phyloP scores from a whole-genome alignment of 2,329 filamentous ascomycete species.

The Tolypocladium album region DNA sequence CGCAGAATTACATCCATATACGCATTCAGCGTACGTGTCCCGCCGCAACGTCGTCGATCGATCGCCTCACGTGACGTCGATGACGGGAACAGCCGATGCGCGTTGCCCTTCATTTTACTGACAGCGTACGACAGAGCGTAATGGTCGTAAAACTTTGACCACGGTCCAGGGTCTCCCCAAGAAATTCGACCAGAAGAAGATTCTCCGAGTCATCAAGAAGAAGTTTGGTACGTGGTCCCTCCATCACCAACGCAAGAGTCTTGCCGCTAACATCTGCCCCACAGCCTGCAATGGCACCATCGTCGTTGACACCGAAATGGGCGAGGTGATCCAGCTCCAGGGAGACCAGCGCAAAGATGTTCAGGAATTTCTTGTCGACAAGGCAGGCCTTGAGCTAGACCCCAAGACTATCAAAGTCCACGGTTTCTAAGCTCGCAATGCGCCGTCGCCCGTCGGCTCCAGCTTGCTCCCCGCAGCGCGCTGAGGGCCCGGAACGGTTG shows the following conservation, averaged over 20 bases:
- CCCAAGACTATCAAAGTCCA: conserved; percentile 91
- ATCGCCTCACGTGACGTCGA: conserved; percentile 5
- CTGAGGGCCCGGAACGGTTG: conserved; percentile 20
- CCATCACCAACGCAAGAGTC: neutral
- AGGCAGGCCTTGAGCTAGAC: conserved; percentile 88
- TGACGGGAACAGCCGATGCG: neutral
- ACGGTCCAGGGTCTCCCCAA: conserved; percentile 97
- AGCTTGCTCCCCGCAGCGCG: conserved; percentile 15
- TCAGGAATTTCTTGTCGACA: conserved; percentile 92
- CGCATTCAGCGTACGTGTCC: conserved; percentile 85
- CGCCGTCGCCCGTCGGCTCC: conserved; percentile 25
- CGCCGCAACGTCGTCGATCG: conserved; percentile 1
- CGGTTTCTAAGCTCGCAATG: conserved; percentile 35
- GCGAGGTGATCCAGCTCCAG: conserved; percentile 99
- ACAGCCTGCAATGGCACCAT: conserved; percentile 99
- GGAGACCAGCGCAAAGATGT: conserved; percentile 99
- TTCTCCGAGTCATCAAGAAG: conserved; percentile 99
- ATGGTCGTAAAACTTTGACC: conserved; percentile 99
- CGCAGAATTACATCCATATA: conserved; percentile 98
- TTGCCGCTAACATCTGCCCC: conserved; percentile 1
- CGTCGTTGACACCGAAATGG: conserved; percentile 91
- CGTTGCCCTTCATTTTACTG: conserved; percentile 17
- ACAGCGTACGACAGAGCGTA: conserved; percentile 64
- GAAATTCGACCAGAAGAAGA: conserved; percentile 99
- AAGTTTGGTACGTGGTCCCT: conserved; percentile 65